Conservation (phyloP, 2,329 filamentous ascomycete species). For the Ciborinia camelliae region DNA sequence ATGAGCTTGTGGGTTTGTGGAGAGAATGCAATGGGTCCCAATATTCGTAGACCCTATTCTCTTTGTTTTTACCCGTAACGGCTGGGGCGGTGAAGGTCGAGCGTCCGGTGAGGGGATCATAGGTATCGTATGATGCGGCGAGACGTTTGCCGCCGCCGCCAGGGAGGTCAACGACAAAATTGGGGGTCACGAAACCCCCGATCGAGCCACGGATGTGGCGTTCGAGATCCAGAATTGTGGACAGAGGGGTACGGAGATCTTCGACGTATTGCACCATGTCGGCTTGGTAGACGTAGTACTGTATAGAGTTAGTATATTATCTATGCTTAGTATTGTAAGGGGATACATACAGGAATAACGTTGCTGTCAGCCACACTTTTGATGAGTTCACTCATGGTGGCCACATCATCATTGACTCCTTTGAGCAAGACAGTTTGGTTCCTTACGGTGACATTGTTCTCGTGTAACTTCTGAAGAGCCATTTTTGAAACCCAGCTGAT, state of each 20-base stretch:
- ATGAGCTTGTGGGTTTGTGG: background rate
- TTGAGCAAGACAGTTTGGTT: slow-evolving; percentile 59
- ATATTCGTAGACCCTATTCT: slow-evolving; percentile 53
- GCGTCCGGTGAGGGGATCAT: slow-evolving; percentile 51
- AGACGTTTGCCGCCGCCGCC: slow-evolving; percentile 62
- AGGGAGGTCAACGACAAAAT: slow-evolving; percentile 61
- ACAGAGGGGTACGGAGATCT: slow-evolving; percentile 59
- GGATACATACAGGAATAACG: slow-evolving; percentile 51
- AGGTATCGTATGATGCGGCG: slow-evolving; percentile 50
- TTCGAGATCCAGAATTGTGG: slow-evolving; percentile 57
- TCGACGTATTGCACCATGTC: slow-evolving; percentile 60
- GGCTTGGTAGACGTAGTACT: slow-evolving; percentile 65
- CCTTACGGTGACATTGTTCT: slow-evolving; percentile 52
- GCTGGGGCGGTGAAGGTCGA: slow-evolving; percentile 56
- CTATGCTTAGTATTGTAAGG: background rate
- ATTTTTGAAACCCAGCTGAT: slow-evolving; percentile 57
- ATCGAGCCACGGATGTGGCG: slow-evolving; percentile 56
- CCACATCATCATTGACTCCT: slow-evolving; percentile 55
- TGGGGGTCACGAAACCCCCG: slow-evolving; percentile 60
- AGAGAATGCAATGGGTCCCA: slow-evolving; percentile 46
- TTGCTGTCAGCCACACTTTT: slow-evolving; percentile 53
- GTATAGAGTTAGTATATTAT: slow-evolving; percentile 16
- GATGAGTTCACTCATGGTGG: slow-evolving; percentile 53
- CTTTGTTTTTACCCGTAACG: slow-evolving; percentile 45
- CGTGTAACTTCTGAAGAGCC: slow-evolving; percentile 50